Evolutionary conservation across 257 asterid species (phyloP).

Genomic region (Knoxia roxburghii): DNA sequence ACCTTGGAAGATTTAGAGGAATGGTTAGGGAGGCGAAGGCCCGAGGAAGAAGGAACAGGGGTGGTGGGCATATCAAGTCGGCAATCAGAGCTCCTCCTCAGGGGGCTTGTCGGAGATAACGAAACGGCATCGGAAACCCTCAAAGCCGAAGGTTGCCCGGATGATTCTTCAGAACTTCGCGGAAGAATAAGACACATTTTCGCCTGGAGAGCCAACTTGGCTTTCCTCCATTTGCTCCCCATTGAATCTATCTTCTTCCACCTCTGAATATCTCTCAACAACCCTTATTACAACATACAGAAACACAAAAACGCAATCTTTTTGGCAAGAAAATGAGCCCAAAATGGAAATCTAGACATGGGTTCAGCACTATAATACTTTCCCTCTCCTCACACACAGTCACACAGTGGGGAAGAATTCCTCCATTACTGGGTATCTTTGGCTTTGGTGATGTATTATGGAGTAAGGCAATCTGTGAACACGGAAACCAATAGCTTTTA

Average conservation of each 20-base stretch:
- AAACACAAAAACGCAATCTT: not conserved
- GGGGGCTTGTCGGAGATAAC: slow-evolving; percentile 24
- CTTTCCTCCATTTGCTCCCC: slow-evolving; percentile 86
- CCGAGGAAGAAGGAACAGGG: slow-evolving; percentile 75
- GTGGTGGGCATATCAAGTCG: slow-evolving; percentile 48
- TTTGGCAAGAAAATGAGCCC: slow-evolving; percentile 22
- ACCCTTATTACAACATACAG: not conserved
- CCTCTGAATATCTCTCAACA: slow-evolving; percentile 12
- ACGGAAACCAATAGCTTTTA: slow-evolving; percentile 60
- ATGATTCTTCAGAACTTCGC: slow-evolving; percentile 36
- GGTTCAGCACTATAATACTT: too few species aligned
- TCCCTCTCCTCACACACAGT: slow-evolving; percentile 13
- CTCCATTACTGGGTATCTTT: not conserved
- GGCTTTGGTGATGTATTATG: slow-evolving; percentile 26
- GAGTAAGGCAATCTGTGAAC: slow-evolving; percentile 35
- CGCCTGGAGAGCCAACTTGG: slow-evolving; percentile 55
- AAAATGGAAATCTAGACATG: slow-evolving; percentile 14
- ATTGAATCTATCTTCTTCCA: slow-evolving; percentile 16
- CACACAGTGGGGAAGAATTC: not conserved
- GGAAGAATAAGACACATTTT: slow-evolving; percentile 59
- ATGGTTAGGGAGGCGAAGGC: slow-evolving; percentile 48
- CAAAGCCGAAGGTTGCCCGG: slow-evolving; percentile 21
- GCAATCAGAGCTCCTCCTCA: slow-evolving; percentile 33
- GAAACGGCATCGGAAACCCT: slow-evolving; percentile 37
- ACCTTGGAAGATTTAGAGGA: slow-evolving; percentile 62